A percentile compares a stretch with the other conserved stretches of the same genome.
These are phyloP conservation scores for Cardiospermum halicacabum DNA, from an alignment of 345 rosid genomes.

Conservation along the genomic window DNA sequence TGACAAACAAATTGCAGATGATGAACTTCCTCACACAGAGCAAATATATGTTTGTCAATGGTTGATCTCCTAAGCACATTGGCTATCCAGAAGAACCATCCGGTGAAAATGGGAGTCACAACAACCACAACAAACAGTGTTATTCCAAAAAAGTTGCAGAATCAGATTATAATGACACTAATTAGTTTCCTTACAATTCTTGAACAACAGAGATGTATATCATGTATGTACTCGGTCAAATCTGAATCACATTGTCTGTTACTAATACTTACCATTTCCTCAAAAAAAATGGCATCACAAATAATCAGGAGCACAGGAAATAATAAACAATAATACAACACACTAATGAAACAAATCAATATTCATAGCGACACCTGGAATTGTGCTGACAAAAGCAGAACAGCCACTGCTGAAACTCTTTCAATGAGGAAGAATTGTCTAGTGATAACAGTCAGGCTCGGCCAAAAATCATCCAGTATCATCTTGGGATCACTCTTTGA, in stretches of 20 bases:
- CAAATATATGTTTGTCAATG: neutral
- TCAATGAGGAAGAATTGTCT: neutral
- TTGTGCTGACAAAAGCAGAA: slow-evolving; percentile 2
- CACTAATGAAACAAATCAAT: slow-evolving; percentile 10
- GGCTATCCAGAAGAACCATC: neutral
- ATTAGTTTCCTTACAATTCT: neutral
- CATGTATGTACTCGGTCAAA: no score
- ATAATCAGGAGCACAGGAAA: slow-evolving; percentile 13
- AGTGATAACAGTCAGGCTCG: neutral
- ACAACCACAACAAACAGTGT: neutral
- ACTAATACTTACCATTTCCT: slow-evolving; percentile 9
- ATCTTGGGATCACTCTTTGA: neutral
- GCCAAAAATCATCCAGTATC: neutral
- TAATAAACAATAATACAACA: neutral
- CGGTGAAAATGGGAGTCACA: neutral
- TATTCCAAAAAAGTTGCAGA: neutral
- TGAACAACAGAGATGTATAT: neutral
- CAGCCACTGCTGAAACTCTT: neutral
- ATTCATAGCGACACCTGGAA: slow-evolving; percentile 10
- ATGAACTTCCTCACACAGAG: neutral
- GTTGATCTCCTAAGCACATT: neutral
- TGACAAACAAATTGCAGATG: neutral
- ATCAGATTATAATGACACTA: neutral
- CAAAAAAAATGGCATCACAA: slow-evolving; percentile 14
- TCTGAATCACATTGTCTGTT: slow-evolving; percentile 1